Evolutionary conservation across 192 early-diverging fungal species (phyloP).

Genomic region (Coemansia sp.): DNA sequence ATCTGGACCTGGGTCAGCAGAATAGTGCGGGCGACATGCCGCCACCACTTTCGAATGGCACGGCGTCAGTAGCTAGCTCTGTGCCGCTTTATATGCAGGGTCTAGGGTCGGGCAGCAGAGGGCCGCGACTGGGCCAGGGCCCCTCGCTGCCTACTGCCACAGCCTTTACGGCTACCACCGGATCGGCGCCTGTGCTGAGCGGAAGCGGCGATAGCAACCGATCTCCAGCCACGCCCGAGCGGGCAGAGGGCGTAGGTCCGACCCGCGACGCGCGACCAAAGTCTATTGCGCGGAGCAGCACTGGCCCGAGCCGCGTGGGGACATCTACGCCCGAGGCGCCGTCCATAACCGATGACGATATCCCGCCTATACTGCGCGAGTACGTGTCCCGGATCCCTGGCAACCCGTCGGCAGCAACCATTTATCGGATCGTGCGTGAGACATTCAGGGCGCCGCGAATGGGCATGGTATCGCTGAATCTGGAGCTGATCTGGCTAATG

Average conservation of each 20-base stretch:
- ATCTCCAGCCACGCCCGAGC: not conserved
- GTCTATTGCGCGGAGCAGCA: not conserved
- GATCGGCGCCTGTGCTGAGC: too few relatives aligned
- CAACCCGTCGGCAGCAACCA: conserved; percentile 9
- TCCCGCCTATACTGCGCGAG: conserved; percentile 24
- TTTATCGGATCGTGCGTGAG: conserved; percentile 43
- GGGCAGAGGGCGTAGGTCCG: not conserved
- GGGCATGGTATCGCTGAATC: conserved; percentile 43
- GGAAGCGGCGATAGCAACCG: too few relatives aligned
- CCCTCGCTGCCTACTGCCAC: too few relatives aligned
- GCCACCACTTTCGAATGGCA: too few relatives aligned
- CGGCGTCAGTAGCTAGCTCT: not conserved
- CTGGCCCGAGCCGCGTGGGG: not conserved
- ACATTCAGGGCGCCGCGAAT: conserved; percentile 42
- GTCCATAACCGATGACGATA: not conserved
- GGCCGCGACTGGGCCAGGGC: too few relatives aligned
- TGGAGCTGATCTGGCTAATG: conserved; percentile 40
- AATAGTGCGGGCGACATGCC: not conserved
- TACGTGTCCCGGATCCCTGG: conserved; percentile 31
- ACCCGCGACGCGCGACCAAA: not conserved
- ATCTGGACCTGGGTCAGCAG: not conserved
- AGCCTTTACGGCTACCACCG: too few relatives aligned
- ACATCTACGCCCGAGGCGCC: not conserved
- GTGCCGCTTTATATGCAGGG: conserved; percentile 1
- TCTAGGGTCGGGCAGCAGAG: not conserved